Percentiles rank a stretch among this genome's conserved stretches.
Conservation (phyloP, 2,329 filamentous ascomycete species). For the Penicillium occitanis region DNA sequence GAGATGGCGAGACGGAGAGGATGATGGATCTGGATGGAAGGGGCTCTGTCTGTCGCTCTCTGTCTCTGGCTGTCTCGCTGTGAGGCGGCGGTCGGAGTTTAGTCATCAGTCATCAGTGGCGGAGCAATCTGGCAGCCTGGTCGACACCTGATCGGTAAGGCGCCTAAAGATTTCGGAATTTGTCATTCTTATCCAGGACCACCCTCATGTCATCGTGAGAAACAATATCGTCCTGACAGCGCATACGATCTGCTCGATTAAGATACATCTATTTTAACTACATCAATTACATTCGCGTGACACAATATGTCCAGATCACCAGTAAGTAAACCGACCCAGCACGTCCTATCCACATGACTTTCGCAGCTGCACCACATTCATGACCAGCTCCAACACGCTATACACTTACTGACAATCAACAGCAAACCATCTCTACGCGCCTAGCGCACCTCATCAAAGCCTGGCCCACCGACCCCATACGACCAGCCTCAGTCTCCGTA, state of each 20-base stretch:
- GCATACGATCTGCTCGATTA: too few species aligned
- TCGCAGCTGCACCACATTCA: background rate
- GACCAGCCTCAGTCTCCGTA: slow-evolving; percentile 47
- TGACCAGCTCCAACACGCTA: background rate
- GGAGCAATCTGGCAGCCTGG: slow-evolving; percentile 13
- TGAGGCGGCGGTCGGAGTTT: slow-evolving; percentile 1
- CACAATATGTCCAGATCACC: slow-evolving; percentile 32
- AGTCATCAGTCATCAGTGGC: slow-evolving; percentile 9
- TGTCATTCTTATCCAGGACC: background rate
- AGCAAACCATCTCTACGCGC: slow-evolving; percentile 31
- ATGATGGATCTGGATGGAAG: slow-evolving; percentile 18
- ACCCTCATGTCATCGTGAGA: background rate
- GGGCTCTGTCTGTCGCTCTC: background rate
- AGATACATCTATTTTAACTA: too few species aligned
- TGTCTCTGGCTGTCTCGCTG: background rate
- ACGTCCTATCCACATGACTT: background rate
- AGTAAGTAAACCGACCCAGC: slow-evolving; percentile 24
- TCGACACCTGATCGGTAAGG: slow-evolving; percentile 17
- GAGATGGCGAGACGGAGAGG: slow-evolving; percentile 6
- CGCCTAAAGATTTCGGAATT: background rate
- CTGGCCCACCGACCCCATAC: slow-evolving; percentile 48
- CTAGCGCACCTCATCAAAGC: slow-evolving; percentile 44
- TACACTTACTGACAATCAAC: slow-evolving; percentile 16
- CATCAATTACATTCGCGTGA: background rate
- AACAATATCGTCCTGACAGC: background rate